These are phyloP conservation scores for Rosa multiflora DNA, from an alignment of 306 rosid species.

Conservation along the genomic window DNA sequence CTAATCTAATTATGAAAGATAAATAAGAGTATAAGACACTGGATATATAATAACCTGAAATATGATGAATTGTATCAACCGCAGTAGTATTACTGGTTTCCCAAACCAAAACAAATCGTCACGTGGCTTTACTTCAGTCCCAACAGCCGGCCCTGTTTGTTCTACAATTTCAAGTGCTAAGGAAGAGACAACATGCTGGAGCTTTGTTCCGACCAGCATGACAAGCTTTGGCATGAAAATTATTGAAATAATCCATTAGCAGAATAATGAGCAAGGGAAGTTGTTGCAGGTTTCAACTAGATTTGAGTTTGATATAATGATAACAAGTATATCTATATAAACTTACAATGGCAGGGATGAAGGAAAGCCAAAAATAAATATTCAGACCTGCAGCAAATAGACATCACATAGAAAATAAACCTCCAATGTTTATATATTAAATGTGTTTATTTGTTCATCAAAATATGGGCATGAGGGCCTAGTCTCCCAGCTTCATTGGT, in stretches of 20 bases:
- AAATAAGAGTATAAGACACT: not conserved
- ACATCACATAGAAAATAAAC: conserved; percentile 28
- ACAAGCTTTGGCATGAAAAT: conserved; percentile 63
- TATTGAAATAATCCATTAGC: conserved; percentile 16
- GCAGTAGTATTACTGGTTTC: conserved; percentile 66
- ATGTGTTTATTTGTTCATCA: not conserved
- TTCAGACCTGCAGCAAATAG: conserved; percentile 62
- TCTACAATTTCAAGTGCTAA: conserved; percentile 77
- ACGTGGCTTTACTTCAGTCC: conserved; percentile 80
- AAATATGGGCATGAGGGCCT: not conserved
- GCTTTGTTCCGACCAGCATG: conserved; percentile 93
- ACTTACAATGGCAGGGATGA: conserved; percentile 91
- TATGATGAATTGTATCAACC: conserved; percentile 90
- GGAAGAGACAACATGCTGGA: conserved; percentile 92
- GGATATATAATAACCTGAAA: conserved; percentile 63
- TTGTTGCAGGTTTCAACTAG: not conserved
- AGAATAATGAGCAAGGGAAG: not conserved
- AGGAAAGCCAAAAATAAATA: conserved; percentile 95
- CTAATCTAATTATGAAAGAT: not conserved
- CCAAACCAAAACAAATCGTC: conserved; percentile 90
- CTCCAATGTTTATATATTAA: not conserved
- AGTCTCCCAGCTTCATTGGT: not conserved
- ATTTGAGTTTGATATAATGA: not conserved
- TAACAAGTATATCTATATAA: conserved; percentile 14
- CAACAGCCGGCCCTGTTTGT: conserved; percentile 57